phyloP scores from a whole-genome alignment of 2,329 filamentous ascomycete species.

The Pyrenophora tritici-repentis region DNA sequence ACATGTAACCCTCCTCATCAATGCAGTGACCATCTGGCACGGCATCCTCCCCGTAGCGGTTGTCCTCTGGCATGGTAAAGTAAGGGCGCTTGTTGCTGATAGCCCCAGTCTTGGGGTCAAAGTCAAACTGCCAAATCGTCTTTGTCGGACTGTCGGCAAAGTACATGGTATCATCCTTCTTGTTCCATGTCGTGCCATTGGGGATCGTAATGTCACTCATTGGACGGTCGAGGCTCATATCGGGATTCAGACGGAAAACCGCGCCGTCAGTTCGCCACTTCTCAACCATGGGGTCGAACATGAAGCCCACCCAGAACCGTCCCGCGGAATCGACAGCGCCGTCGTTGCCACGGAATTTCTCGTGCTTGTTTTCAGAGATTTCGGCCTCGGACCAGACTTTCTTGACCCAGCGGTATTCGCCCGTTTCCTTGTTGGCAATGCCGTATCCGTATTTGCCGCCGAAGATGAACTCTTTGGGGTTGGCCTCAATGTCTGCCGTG shows the following conservation, averaged over 20 bases:
- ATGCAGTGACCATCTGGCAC: conserved; percentile 84
- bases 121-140: conserved; percentile 77
- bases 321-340: conserved; percentile 80
- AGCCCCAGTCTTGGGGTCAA: conserved; percentile 65
- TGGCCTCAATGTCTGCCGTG: conserved; percentile 76
- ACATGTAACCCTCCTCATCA: conserved; percentile 83
- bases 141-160: conserved; percentile 77
- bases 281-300: conserved; percentile 77
- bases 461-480: conserved; percentile 72
- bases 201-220: conserved; percentile 74
- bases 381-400: conserved; percentile 61
- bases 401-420: conserved; percentile 61
- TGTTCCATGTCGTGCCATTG: conserved; percentile 83
- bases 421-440: conserved; percentile 69
- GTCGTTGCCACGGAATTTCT: conserved; percentile 73
- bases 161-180: conserved; percentile 74
- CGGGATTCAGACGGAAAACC: conserved; percentile 72
- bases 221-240: conserved; percentile 63
- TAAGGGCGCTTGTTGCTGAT: conserved; percentile 72
- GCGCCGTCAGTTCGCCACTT: conserved; percentile 65
- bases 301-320: conserved; percentile 82
- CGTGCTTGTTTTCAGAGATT: conserved; percentile 51
- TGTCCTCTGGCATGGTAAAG: conserved; percentile 68
- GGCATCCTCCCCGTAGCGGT: conserved; percentile 49
- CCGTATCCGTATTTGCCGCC: conserved; percentile 83